Evolutionary conservation across 768 basidiomycete species (phyloP).

Genomic region (Russula foetens): DNA sequence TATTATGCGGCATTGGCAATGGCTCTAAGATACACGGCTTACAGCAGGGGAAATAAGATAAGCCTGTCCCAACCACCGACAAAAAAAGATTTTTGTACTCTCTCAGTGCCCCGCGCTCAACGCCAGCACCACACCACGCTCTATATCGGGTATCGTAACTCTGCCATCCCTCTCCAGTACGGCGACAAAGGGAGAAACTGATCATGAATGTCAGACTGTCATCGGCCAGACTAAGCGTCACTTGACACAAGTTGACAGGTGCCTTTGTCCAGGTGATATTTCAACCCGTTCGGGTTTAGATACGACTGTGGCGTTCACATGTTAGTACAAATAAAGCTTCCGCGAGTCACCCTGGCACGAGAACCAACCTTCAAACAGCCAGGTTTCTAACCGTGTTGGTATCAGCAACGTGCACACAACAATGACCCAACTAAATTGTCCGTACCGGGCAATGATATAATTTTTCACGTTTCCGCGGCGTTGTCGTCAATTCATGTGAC

Average conservation of each 20-base stretch:
- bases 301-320: slow-evolving; percentile 35
- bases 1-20: slow-evolving; percentile 9
- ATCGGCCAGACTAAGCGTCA: background rate
- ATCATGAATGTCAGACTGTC: background rate
- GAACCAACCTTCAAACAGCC: slow-evolving; percentile 48
- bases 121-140: background rate
- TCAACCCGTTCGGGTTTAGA: slow-evolving; percentile 58
- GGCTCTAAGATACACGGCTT: slow-evolving; percentile 15
- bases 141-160: slow-evolving; percentile 16
- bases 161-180: background rate
- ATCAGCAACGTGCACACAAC: background rate
- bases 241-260: slow-evolving; percentile 40
- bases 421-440: background rate
- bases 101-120: slow-evolving; percentile 6
- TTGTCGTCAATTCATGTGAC: slow-evolving; percentile 12
- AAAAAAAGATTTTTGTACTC: background rate
- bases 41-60: slow-evolving; percentile 12
- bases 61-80: slow-evolving; percentile 8
- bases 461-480: slow-evolving; percentile 20
- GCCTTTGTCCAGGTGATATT: slow-evolving; percentile 61
- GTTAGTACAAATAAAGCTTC: slow-evolving; percentile 5
- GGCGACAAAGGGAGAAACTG: background rate
- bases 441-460: slow-evolving; percentile 19
- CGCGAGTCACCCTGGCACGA: background rate
- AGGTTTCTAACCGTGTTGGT: slow-evolving; percentile 22